Evolutionary conservation across 306 rosid genomes (phyloP), one percentile per base, ranked within the genome.

Genomic region (Elaeagnus macrophylla): DNA sequence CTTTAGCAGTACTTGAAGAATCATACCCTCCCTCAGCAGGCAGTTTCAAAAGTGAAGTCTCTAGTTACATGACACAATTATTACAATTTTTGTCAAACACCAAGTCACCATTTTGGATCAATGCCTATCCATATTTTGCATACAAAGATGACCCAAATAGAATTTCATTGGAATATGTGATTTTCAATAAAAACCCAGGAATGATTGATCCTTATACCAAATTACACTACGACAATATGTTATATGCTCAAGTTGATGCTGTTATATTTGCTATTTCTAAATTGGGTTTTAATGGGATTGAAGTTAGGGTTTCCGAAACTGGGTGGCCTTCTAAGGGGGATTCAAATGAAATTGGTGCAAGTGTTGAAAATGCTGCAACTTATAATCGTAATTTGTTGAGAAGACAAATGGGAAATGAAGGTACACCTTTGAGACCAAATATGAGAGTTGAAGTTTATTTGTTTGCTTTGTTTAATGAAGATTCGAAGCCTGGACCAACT

Each of bases 271-370:
- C 95, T 7, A 88, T 93, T 61, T 93, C 89, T 7, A 75, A 69
- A 14, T 69, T 93, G 77, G 96, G 96, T 0, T 93, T 68, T 50
- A 69, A 59, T 38, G 85, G 81, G 15, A 79, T 93, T 1, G 99
- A 93, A 56, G 96, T 87, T 39, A 60, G 83, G 71, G 84, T 93
- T 19, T 87, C 99, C 0, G 99, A 93, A 51, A 93, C 99, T 5
- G 99, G 99, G 14, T 93, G 99, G 99, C 99, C 99, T 2, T 87
- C 99, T 12, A 84, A 65, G 60, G 99, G 99, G 1, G 99, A 93
- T 18, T 0, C 62, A 0, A 55, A 74, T 16, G 99, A 93, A 55
- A 64, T 39, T 10, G 99, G 99, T 41, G 99, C 96, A 32, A 78
- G 84, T 2, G 59, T 86, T 1, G 71, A 69, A 48, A 93, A 93